These are phyloP conservation scores for Pyropia haitanensis DNA, from an alignment of 23 red algal genomes.

Conservation along the genomic window DNA sequence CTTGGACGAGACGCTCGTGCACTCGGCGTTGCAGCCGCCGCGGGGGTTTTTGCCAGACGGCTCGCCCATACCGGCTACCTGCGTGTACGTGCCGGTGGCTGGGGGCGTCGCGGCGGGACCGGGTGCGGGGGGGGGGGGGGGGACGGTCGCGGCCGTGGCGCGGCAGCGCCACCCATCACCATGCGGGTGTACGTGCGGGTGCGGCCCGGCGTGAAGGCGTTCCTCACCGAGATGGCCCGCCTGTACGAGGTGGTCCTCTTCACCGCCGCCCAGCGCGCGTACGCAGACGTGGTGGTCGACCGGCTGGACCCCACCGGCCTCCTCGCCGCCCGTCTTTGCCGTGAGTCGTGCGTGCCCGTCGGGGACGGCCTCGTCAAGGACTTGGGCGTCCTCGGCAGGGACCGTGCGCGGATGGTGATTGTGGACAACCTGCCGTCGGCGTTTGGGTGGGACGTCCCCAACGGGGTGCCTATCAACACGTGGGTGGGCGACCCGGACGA, in stretches of 20 bases:
- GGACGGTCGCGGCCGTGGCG: background rate
- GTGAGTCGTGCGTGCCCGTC: slow-evolving; percentile 12
- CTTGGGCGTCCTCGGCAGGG: slow-evolving; percentile 23
- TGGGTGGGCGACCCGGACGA: slow-evolving; percentile 18
- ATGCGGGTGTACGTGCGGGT: slow-evolving; percentile 15
- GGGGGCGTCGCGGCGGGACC: too few species aligned
- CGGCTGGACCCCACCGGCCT: slow-evolving; percentile 4
- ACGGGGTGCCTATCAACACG: slow-evolving; percentile 16
- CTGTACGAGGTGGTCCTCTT: slow-evolving; percentile 49
- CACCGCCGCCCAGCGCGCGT: slow-evolving; percentile 31
- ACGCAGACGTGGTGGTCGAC: slow-evolving; percentile 33
- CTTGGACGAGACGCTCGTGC: slow-evolving; percentile 53
- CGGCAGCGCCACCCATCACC: background rate
- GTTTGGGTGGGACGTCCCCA: slow-evolving; percentile 12
- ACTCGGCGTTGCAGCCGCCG: slow-evolving; percentile 15
- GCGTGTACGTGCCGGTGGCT: too few species aligned
- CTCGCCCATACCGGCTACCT: too few species aligned
- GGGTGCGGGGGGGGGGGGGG: slow-evolving; percentile 2
- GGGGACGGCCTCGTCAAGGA: slow-evolving; percentile 32
- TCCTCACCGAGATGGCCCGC: slow-evolving; percentile 10
- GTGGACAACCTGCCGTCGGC: slow-evolving; percentile 39
- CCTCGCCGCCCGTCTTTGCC: slow-evolving; percentile 8
- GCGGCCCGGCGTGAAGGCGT: slow-evolving; percentile 14
- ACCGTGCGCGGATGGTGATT: slow-evolving; percentile 23
- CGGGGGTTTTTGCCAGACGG: slow-evolving; percentile 8